A percentile compares a stretch with the other conserved stretches of the same genome.
Evolutionary conservation across 441 rosid species (phyloP).

Genomic region (Pelargonium fulgidum): DNA sequence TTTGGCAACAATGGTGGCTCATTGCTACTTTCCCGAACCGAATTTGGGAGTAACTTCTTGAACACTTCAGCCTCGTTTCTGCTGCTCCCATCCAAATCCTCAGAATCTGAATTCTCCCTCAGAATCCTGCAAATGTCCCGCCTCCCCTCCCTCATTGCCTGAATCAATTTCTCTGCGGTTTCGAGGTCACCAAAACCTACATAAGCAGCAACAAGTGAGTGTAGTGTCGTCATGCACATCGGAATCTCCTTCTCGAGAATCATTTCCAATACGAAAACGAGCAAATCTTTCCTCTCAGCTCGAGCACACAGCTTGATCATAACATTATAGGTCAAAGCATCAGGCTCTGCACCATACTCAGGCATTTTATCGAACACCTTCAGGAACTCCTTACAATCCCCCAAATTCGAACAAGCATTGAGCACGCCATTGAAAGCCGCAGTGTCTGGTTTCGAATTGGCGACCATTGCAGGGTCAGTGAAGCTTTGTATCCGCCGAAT

Average conservation of each 20-base stretch:
- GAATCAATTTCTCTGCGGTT: constrained; percentile 69
- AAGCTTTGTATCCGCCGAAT: constrained; percentile 45
- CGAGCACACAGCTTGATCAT: constrained; percentile 82
- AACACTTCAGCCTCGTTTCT: constrained; percentile 34
- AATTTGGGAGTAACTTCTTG: constrained; percentile 63
- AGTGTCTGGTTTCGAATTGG: constrained; percentile 68
- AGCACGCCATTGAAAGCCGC: constrained; percentile 76
- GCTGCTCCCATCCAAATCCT: constrained; percentile 17
- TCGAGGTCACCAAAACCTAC: constrained; percentile 80
- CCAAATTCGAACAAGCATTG: constrained; percentile 85
- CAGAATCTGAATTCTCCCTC: constrained; percentile 38
- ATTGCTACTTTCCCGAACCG: constrained; percentile 24
- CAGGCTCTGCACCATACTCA: constrained; percentile 58
- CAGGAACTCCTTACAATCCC: constrained; percentile 51
- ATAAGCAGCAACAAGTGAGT: constrained; percentile 85
- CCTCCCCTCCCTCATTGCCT: constrained; percentile 83
- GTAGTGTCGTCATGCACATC: constrained; percentile 69
- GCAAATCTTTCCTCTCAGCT: constrained; percentile 56
- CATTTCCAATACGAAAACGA: constrained; percentile 71
- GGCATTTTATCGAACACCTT: constrained; percentile 66
- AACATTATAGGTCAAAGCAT: constrained; percentile 67
- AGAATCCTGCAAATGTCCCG: constrained; percentile 74
- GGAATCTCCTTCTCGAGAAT: constrained; percentile 47
- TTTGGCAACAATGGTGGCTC: constrained; percentile 66
- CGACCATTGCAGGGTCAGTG: constrained; percentile 39